Base-by-base conservation (phyloP, 2,329 filamentous ascomycete genomes). In the Cadophora sp. region DNA sequence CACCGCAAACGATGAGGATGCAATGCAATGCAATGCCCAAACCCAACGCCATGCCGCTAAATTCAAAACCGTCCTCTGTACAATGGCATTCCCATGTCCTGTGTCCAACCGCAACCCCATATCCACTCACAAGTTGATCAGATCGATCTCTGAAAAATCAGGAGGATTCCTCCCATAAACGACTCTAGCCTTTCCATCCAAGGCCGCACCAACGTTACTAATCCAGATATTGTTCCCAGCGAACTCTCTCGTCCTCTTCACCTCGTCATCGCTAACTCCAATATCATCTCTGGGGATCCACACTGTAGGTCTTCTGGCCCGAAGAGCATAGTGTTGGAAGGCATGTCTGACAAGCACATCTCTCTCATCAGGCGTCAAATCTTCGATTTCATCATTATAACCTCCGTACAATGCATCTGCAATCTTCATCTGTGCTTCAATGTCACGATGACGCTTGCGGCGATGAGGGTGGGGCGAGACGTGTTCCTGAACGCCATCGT, bases 211-310 rank as follows among this genome's bases (percentile, higher is more conserved):
- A 78, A 97, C 92, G 79, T 97, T 97, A 75, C 92, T 97, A 77
- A 98, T 94, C 92, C 94, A 97, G 63, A 98, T 91, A 70, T 89
- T 77, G 9, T 67, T 70, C 1, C 71, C 73, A 72, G 85, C 84
- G 50, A 81, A 85, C 68, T 92, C 88, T 72, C 90, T 86, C 7
- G 94, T 97, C 43, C 92, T 85, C 76, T 85, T 85, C 55, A 98
- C 91, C 82, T 99, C 96, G 73, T 98, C 95, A 74, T 97, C 93
- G 72, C 92, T 94, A 67, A 99, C 87, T 5, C 96, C 96, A 5
- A 98, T 80, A 73, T 96, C 92, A 76, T 99, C 96, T 12, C 91
- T 88, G 0, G 96, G 96, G 55, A 99, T 92, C 96, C 96, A 99
- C 29, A 99, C 90, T 0, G 92, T 93, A 0, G 96, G 96, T 64